Evolutionary conservation across 1,139 yeast genomes (phyloP), one percentile per base, ranked within the genome.

Genomic region (Sugiyamaella grinbergsii): DNA sequence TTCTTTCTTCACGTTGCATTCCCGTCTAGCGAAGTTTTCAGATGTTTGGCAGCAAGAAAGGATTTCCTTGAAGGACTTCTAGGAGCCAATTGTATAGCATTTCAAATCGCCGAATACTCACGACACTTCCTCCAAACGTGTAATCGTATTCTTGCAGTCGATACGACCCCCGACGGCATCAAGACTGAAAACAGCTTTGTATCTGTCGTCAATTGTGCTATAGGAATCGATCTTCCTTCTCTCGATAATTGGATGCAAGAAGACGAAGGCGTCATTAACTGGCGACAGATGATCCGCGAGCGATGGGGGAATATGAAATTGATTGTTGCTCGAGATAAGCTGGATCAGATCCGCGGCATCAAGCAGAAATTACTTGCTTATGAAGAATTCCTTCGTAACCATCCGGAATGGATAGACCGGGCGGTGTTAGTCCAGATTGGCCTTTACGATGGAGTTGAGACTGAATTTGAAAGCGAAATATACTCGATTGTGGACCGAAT

Each of bases 111-210:
- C 29, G 98, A 93, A 66, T 93, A 91, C 61, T 94, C 91, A 20
- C 81, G 96, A 62, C 98, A 93, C 69, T 94, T 94, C 68, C 71
- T 86, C 54, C 97, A 91, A 69, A 90, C 98, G 3, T 85, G 96
- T 61, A 88, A 86, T 59, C 76, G 96, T 52, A 73, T 94, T 42
- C 71, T 94, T 44, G 79, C 90, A 55, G 90, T 95, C 0, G 97
- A 93, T 69, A 81, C 87, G 10, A 82, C 82, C 46, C 82, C 81
- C n/a, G 76, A 75, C 51, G 94, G 93, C n/a, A 71, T 91, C 10
- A 36, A 36, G n/a, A 42, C 34, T 60, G 80, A 82, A 23, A 89
- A 88, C 10, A 77, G 80, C 52, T 79, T 83, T 38, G 81, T 89
- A 1, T 75, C 79, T 49, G 85, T 89, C 0, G 80, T 81, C 34